Evolutionary conservation across 1,284 basidiomycete genomes (phyloP).

Genomic region (Tylopilus orsonianus): DNA sequence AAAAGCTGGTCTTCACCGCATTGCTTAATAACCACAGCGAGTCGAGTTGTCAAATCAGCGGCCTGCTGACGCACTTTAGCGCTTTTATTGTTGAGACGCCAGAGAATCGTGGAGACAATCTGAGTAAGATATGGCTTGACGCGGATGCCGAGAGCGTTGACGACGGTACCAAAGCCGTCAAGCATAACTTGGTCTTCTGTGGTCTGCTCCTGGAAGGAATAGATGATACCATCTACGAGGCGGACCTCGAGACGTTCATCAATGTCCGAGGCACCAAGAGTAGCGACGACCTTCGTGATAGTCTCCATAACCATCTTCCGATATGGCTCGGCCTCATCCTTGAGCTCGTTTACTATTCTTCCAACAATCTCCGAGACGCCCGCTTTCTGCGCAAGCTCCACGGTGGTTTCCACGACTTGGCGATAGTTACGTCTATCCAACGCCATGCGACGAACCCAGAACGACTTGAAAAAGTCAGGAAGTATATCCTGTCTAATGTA

Average conservation of each 20-base stretch:
- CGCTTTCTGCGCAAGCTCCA: slow-evolving; percentile 95
- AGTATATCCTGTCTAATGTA: slow-evolving; percentile 98
- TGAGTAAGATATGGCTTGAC: slow-evolving; percentile 99
- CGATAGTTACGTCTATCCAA: slow-evolving; percentile 95
- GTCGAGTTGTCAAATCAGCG: slow-evolving; percentile 91
- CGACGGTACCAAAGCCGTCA: slow-evolving; percentile 96
- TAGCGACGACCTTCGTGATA: slow-evolving; percentile 93
- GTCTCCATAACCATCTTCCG: slow-evolving; percentile 99
- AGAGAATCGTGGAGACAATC: slow-evolving; percentile 99
- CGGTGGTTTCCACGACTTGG: slow-evolving; percentile 98
- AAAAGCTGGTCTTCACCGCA: slow-evolving; percentile 96
- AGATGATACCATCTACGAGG: slow-evolving; percentile 98
- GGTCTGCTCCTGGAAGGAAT: slow-evolving; percentile 99
- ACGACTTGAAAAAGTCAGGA: slow-evolving; percentile 99
- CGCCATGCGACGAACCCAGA: slow-evolving; percentile 98
- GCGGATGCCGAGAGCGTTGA: slow-evolving; percentile 95
- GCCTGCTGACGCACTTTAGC: slow-evolving; percentile 99
- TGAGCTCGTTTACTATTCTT: slow-evolving; percentile 93
- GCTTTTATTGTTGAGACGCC: slow-evolving; percentile 99
- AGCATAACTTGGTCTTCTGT: slow-evolving; percentile 99
- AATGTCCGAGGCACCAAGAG: slow-evolving; percentile 93
- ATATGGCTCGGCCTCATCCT: slow-evolving; percentile 96
- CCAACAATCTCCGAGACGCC: slow-evolving; percentile 96
- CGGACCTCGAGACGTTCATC: slow-evolving; percentile 94
- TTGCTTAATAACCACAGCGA: slow-evolving; percentile 98